Evolutionary conservation across 805 yeast species (phyloP).

Genomic region (Dipodascus geniculatus): DNA sequence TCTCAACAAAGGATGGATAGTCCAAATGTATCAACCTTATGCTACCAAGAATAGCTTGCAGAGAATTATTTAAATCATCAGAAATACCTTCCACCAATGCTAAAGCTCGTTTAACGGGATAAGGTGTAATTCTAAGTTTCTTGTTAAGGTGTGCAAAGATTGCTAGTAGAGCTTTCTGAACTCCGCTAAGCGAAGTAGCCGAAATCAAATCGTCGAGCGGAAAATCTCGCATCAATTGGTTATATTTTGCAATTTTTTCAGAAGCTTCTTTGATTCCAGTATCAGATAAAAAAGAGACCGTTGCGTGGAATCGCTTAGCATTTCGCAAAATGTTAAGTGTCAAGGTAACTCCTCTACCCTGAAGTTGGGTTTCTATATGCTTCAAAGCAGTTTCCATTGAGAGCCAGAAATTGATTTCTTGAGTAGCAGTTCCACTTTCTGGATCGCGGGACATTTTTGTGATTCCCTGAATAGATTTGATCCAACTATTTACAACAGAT

Average conservation of each 20-base stretch:
- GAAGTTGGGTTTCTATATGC: conserved; percentile 46
- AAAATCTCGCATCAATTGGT: conserved; percentile 53
- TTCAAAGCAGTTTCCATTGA: conserved; percentile 51
- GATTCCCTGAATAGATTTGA: conserved; percentile 45
- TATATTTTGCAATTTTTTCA: conserved; percentile 40
- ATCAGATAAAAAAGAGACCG: conserved; percentile 61
- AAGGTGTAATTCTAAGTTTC: conserved; percentile 44
- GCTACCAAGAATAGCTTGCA: conserved; percentile 30
- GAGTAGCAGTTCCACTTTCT: conserved; percentile 40
- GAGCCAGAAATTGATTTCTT: conserved; percentile 71
- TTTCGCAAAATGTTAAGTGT: conserved; percentile 50
- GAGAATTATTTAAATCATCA: conserved; percentile 37
- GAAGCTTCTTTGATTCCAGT: conserved; percentile 51
- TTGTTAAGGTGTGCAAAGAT: conserved; percentile 50
- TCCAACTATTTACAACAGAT: conserved; percentile 61
- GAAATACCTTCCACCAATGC: conserved; percentile 56
- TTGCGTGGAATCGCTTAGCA: conserved; percentile 72
- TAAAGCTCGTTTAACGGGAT: conserved; percentile 56
- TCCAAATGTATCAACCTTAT: conserved; percentile 35
- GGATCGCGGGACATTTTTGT: conserved; percentile 44
- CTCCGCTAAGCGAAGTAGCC: conserved; percentile 32
- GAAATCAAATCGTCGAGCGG: conserved; percentile 51
- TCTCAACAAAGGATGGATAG: conserved; percentile 29
- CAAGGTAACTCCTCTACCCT: conserved; percentile 38
- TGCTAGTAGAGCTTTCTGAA: conserved; percentile 34